A percentile compares a stretch with the other conserved stretches of the same genome.
These are phyloP conservation scores for Leucogyrophana mollusca DNA, from an alignment of 768 basidiomycete species.

Conservation along the genomic window DNA sequence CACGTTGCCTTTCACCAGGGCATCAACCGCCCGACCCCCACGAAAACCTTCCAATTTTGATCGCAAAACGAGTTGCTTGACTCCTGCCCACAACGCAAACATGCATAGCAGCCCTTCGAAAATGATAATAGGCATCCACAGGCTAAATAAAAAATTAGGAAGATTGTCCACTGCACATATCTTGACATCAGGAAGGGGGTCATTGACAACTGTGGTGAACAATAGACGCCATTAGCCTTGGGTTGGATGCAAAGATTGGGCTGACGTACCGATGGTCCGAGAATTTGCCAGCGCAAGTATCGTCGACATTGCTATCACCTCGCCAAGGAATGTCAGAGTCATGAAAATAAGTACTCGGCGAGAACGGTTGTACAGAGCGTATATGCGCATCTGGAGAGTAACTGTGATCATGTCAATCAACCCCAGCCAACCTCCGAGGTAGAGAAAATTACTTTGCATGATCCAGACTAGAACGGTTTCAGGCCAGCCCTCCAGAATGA, in stretches of 20 bases:
- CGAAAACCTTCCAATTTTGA: not conserved
- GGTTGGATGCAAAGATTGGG: not conserved
- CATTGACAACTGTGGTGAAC: too few relatives aligned
- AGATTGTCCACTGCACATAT: conserved; percentile 44
- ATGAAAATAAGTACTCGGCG: conserved; percentile 13
- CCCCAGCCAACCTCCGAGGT: too few relatives aligned
- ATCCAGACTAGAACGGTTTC: not conserved
- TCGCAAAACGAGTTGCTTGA: conserved; percentile 36
- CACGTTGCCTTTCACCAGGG: conserved; percentile 5
- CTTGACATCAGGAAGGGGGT: conserved; percentile 25
- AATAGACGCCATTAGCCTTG: too few relatives aligned
- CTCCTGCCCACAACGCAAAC: conserved; percentile 48
- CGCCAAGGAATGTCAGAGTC: conserved; percentile 3
- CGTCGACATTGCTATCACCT: conserved; percentile 8
- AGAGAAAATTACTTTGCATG: not conserved
- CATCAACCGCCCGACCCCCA: conserved; percentile 1
- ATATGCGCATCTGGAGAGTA: conserved; percentile 32
- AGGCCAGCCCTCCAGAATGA: conserved; percentile 3
- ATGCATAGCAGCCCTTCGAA: conserved; percentile 53
- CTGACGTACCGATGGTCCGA: not conserved
- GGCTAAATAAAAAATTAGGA: conserved; percentile 45
- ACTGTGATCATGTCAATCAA: too few relatives aligned
- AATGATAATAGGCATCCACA: conserved; percentile 59
- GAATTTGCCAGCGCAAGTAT: conserved; percentile 1
- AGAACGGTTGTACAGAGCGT: conserved; percentile 30